Conservation (phyloP, 2,329 filamentous ascomycete species). For the Fusarium sp. region DNA sequence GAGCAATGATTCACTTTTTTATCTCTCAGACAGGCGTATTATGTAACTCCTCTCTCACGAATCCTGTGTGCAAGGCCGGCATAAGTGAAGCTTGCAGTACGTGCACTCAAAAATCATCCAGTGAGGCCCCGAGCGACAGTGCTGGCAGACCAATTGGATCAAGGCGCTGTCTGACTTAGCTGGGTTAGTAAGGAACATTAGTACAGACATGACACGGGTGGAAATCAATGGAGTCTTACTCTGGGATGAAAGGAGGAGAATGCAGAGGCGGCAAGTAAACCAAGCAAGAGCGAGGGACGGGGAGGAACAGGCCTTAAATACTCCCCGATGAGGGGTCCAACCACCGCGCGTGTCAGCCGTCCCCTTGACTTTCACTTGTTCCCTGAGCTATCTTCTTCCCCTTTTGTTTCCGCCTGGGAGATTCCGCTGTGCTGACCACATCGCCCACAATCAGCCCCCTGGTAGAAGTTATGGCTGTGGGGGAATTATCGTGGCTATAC, state of each 20-base stretch:
- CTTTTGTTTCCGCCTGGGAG: too few species aligned
- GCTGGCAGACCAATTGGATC: conserved; percentile 73
- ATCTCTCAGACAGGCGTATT: too few species aligned
- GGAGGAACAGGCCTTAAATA: not conserved
- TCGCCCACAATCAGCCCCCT: too few species aligned
- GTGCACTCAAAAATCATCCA: conserved; percentile 55
- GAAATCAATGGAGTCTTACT: not conserved
- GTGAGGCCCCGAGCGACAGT: conserved; percentile 73
- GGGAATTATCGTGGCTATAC: too few species aligned
- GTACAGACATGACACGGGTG: not conserved
- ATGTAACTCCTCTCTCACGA: not conserved
- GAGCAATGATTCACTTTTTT: too few species aligned
- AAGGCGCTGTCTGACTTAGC: conserved; percentile 75
- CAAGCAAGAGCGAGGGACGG: not conserved
- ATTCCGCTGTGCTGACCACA: too few species aligned
- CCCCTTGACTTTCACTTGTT: too few species aligned
- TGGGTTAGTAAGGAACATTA: not conserved
- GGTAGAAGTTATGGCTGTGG: too few species aligned
- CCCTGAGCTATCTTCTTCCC: too few species aligned
- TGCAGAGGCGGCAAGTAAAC: not conserved
- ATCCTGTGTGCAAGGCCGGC: conserved; percentile 65
- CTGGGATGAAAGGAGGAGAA: not conserved
- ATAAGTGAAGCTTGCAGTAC: conserved; percentile 76
- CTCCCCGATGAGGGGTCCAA: not conserved
- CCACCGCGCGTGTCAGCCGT: not conserved